Percentiles rank a stretch among this genome's conserved stretches.
These are phyloP conservation scores for Saccharomyces hybrid DNA, from an alignment of 1,139 yeast species.

Conservation along the genomic window DNA sequence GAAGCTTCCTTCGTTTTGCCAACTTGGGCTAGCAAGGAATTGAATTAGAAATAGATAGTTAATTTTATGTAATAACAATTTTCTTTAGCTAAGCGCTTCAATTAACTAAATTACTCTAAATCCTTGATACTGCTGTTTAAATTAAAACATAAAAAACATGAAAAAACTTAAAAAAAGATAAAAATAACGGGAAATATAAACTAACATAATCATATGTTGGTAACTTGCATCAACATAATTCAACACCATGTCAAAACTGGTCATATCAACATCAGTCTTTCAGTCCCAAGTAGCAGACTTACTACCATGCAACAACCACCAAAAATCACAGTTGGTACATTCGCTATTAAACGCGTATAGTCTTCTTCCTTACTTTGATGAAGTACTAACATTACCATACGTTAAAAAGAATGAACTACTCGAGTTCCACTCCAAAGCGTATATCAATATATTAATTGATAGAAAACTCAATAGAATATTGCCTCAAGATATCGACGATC, in stretches of 20 bases:
- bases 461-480: conserved; percentile 8
- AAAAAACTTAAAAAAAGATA: not conserved
- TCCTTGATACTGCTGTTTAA: not conserved
- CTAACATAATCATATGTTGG: too few species aligned
- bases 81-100: not conserved
- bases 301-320: conserved; percentile 26
- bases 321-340: conserved; percentile 23
- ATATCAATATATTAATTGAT: conserved; percentile 16
- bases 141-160: not conserved
- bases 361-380: conserved; percentile 22
- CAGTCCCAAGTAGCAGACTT: conserved; percentile 30
- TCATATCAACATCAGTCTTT: conserved; percentile 23
- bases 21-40: conserved; percentile 61
- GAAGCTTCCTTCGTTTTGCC: conserved; percentile 84
- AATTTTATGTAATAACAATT: too few species aligned
- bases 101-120: too few species aligned
- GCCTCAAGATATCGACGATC: conserved; percentile 3
- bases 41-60: conserved; percentile 9
- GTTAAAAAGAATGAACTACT: conserved; percentile 14
- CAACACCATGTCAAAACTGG: conserved; percentile 16
- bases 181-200: too few species aligned
- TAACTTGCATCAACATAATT: too few species aligned
- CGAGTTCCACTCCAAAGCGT: conserved; percentile 22
- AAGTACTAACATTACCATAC: conserved; percentile 14
- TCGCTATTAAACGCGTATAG: conserved; percentile 20